phyloP scores from a whole-genome alignment of 2,329 filamentous ascomycete species.

The Colletotrichum lentis region DNA sequence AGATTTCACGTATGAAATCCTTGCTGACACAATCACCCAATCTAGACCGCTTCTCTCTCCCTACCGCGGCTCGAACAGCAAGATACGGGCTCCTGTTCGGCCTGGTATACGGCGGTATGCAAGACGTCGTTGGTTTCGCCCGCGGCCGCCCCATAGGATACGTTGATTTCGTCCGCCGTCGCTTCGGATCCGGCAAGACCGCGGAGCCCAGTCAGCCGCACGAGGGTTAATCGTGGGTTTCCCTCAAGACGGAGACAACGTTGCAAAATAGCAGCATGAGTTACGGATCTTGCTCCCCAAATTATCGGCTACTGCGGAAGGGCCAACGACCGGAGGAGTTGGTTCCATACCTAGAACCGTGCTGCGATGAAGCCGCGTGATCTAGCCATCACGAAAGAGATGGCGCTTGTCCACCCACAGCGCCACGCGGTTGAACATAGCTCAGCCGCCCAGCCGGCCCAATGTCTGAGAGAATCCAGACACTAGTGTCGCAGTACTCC shows the following conservation, averaged over 20 bases:
- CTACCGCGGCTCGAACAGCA: slow-evolving; percentile 79
- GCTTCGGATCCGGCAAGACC: slow-evolving; percentile 37
- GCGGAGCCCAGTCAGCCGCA: neutral
- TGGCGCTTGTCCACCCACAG: neutral
- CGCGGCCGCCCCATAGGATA: slow-evolving; percentile 79
- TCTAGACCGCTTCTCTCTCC: slow-evolving; percentile 79
- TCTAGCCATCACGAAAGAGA: neutral
- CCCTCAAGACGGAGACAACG: neutral
- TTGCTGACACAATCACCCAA: neutral
- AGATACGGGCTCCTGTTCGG: slow-evolving; percentile 82
- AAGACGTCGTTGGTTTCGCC: slow-evolving; percentile 75
- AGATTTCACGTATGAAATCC: slow-evolving; percentile 14
- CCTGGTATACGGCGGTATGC: slow-evolving; percentile 78
- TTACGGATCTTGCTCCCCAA: neutral
- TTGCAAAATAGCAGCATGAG: neutral
- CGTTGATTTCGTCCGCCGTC: slow-evolving; percentile 69
- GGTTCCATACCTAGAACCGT: neutral
- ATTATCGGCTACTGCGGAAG: neutral
- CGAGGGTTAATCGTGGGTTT: neutral
- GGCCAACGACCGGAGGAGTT: neutral
- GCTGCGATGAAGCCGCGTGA: neutral
- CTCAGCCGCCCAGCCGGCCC: neutral
- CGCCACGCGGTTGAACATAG: neutral
- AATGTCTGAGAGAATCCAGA: neutral
- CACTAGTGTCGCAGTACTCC: neutral